Conservation (phyloP, 1,284 basidiomycete genomes). For the Earliella scabrosa region DNA sequence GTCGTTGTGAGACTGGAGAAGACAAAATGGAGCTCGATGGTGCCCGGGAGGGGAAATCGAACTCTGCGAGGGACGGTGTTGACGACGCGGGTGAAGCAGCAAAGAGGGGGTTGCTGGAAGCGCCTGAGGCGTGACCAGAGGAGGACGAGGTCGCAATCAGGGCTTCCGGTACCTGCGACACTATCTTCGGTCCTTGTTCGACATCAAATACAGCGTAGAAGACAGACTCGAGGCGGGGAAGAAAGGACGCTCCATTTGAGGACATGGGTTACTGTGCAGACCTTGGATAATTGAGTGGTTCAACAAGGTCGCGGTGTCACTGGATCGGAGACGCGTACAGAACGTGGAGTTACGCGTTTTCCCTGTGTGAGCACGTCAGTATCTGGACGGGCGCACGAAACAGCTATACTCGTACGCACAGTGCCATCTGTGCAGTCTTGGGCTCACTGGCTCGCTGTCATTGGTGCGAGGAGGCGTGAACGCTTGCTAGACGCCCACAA, state of each 20-base stretch:
- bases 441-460: too few species aligned
- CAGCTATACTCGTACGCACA: too few species aligned
- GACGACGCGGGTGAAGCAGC: constrained; percentile 52
- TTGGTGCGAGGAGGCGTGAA: too few species aligned
- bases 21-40: constrained; percentile 51
- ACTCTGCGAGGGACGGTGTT: constrained; percentile 45
- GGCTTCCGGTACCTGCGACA: constrained; percentile 90
- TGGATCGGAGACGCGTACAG: neutral
- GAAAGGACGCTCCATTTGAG: constrained; percentile 65
- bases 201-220: constrained; percentile 91
- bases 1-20: constrained; percentile 46
- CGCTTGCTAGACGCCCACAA: neutral
- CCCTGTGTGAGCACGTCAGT: neutral
- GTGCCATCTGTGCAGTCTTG: too few species aligned
- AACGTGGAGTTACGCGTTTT: neutral
- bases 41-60: constrained; percentile 35
- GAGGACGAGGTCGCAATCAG: constrained; percentile 55
- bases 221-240: constrained; percentile 82
- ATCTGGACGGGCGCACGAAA: neutral
- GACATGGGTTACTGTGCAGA: too few species aligned
- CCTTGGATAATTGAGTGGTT: too few species aligned
- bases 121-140: constrained; percentile 19
- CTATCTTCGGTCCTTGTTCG: constrained; percentile 81
- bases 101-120: constrained; percentile 25
- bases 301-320: neutral